Evolutionary conservation across 1,284 basidiomycete species (phyloP), one percentile per base, ranked within the genome.

Genomic region (Kwoniella shivajii): DNA sequence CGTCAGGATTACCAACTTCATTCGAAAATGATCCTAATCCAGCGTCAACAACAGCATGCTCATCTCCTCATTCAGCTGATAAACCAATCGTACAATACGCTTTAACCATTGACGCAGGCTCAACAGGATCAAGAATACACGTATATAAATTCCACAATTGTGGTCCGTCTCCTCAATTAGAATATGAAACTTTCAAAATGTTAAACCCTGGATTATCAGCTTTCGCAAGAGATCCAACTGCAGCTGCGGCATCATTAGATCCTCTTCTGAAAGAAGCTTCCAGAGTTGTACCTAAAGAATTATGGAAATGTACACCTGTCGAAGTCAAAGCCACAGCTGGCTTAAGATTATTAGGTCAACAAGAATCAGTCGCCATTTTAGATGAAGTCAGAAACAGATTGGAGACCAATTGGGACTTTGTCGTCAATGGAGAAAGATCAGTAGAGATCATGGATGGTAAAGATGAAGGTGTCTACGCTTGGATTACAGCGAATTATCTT

Each of bases 141-240:
- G 85, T 98, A 26, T 98, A 98, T 87, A 96, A 95, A 75, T 96
- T 97, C 84, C 85, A 94, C 82, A 89, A 94, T 80, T 96, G 93
- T 80, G 82, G 82, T 0, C 77, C 86, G 0, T 84, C 89, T 5
- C 88, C 93, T 0, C 79, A 84, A 50, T 90, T 92, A 76, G 95
- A 98, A 75, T 91, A 94, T 80, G 95, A 99, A 77, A 88, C 90
- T 10, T 99, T 99, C 83, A 85, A 85, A 73, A 85, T 86, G 82
- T 86, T 84, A 26, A 82, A 89, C 41, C 91, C 90, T 0, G 94
- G 95, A 0, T 80, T 98, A 3, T 93, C 90, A 0, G 74, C 80
- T 0, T 95, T 84, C 74, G 80, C 79, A 1, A 81, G 80, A 34
- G 47, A 80, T 77, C 63, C 86, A 86, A 3, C 67, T 69, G 87